Conservation (phyloP, 2,329 filamentous ascomycete genomes). For the Capronia americana region DNA sequence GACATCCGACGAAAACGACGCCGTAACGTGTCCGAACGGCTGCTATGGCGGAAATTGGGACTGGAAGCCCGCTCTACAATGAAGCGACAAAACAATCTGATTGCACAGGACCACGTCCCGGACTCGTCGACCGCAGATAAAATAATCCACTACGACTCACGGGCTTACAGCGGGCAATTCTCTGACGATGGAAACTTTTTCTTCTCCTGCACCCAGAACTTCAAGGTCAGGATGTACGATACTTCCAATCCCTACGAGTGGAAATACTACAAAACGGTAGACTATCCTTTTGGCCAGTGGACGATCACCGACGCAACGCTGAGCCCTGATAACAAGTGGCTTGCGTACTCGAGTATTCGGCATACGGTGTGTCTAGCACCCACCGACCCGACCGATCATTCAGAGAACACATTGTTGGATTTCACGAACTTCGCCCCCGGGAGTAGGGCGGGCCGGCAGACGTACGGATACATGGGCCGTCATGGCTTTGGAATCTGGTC, state of each 20-base stretch:
- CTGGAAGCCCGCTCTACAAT: constrained; percentile 61
- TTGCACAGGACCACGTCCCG: constrained; percentile 77
- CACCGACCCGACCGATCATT: constrained; percentile 81
- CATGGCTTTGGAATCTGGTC: constrained; percentile 73
- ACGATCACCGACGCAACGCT: constrained; percentile 93
- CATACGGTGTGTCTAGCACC: constrained; percentile 83
- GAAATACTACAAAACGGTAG: constrained; percentile 91
- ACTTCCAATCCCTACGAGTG: constrained; percentile 94
- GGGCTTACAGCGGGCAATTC: constrained; percentile 95
- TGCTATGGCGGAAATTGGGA: constrained; percentile 84
- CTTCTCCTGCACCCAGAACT: constrained; percentile 89
- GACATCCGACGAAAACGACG: constrained; percentile 62
- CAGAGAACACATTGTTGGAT: constrained; percentile 80
- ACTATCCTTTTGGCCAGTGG: constrained; percentile 88
- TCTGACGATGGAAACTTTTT: constrained; percentile 98
- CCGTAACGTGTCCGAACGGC: constrained; percentile 66
- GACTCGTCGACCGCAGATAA: constrained; percentile 74
- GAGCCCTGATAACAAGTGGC: constrained; percentile 87
- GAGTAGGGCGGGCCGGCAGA: constrained; percentile 23
- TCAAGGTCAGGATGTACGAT: constrained; percentile 95
- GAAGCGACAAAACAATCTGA: constrained; percentile 68
- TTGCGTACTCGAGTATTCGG: constrained; percentile 90
- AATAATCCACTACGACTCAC: constrained; percentile 83
- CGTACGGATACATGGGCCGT: constrained; percentile 41
- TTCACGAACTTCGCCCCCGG: constrained; percentile 59